Evolutionary conservation across 2,329 filamentous ascomycete genomes (phyloP).

Genomic region (Verruconis gallopava): DNA sequence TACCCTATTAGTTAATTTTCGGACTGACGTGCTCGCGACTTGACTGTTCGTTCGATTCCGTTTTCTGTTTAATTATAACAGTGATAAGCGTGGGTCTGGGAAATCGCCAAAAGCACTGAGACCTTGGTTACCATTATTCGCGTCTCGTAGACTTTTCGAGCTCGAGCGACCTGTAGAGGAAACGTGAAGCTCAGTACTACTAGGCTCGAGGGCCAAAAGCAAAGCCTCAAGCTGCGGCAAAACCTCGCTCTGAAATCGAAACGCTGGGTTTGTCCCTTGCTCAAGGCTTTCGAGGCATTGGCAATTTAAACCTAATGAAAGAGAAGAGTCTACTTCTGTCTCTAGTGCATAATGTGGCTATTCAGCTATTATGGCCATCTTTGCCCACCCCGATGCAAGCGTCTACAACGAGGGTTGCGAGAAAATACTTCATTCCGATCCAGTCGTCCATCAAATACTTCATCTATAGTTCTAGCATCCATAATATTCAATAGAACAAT

Average conservation of each 20-base stretch:
- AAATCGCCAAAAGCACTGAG: constrained; percentile 11
- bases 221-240: neutral
- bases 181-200: neutral
- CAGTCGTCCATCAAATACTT: neutral
- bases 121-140: constrained; percentile 23
- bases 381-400: neutral
- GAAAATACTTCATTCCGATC: too few relatives aligned
- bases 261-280: neutral
- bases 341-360: neutral
- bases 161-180: neutral
- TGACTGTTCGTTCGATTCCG: neutral
- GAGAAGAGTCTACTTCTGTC: neutral
- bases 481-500: too few relatives aligned
- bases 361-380: neutral
- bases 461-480: neutral
- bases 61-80: neutral
- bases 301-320: neutral
- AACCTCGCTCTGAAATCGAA: neutral
- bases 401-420: neutral
- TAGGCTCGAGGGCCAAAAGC: neutral
- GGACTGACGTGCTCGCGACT: neutral
- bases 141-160: constrained; percentile 17
- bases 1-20: neutral
- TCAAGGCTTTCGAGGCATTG: neutral
- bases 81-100: constrained; percentile 5